Base-by-base conservation (phyloP, 2,329 filamentous ascomycete species). In the Cladosporium phlei region DNA sequence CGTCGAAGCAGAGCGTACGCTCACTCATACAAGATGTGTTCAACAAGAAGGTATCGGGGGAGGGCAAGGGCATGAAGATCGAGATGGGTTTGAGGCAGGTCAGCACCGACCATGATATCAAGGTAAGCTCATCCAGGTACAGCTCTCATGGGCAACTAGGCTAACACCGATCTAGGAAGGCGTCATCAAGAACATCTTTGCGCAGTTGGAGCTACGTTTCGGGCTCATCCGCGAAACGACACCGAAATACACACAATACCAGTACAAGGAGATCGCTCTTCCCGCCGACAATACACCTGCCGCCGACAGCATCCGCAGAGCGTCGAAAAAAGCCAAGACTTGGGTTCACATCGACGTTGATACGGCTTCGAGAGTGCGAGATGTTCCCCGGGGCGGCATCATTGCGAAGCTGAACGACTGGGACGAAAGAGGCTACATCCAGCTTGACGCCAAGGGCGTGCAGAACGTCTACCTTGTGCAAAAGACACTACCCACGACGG, bases 181-280 rank as follows among this genome's bases (percentile, higher is more conserved):
- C 2, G 69, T 74, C 0, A 63, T 82, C 5, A 65, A 66, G 29
- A 74, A 77, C 40, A 71, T 83, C 12, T 79, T 80, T 42, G 77
- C 79, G 0, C 72, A 77, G n/a, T 64, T 84, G 1, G 80, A 84
- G 56, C 66, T 83, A 4, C 74, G 72, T 2, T 81, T 79, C 49
- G 67, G 67, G 0, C 65, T 82, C 0, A 68, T 83, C 22, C 71
- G 80, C 17, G 78, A 74, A 12, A 74, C 71, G 14, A 82, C 73
- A 0, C 77, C 73, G 0, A 75, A 80, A 30, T 83, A 82, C 50
- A 74, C 69, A 6, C 66, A 69, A 1, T 83, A 82, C 59, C 69
- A 69, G 24, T 83, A 74, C 53, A 68, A 68, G 35, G 61, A 65
- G 10, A 51, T 58, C 8, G 48, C 55, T 0, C 48, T 71, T 1